Evolutionary conservation across 768 basidiomycete genomes (phyloP), one percentile per base, ranked within the genome.

Genomic region (Lanmaoa pseudosensibilis): DNA sequence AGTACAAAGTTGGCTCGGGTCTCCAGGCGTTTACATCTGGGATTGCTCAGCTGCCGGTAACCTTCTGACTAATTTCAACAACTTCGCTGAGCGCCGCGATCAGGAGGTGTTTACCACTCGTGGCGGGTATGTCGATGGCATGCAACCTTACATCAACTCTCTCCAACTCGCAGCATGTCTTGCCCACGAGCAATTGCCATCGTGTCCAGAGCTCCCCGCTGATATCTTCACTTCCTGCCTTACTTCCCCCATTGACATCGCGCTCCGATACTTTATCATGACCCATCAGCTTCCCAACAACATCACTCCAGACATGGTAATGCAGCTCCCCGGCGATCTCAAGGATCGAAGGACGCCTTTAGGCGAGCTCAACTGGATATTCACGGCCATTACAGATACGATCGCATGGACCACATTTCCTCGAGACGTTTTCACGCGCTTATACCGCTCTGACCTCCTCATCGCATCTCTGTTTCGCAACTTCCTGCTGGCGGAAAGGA

Each of bases 361-460:
- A 0, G 97, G 97, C 49, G 97, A 99, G 74, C 83, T 99, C n/a
- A 97, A 96, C 69, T 99, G 97, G 97, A 98, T 98, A 60, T 98
- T 98, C 75, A 98, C 94, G 1, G 94, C 96, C 34, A 92, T 99
- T 54, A 98, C 97, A 16, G 97, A 99, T 74, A 98, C 97, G 10
- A 98, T 99, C 59, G 97, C 97, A 8, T 99, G 97, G 97, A 95
- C 95, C 15, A 92, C 93, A 3, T 96, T 99, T 70, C 89, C 94
- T 38, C 84, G 88, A 45, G 94, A 97, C 37, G 83, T 92, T 4
- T 98, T 99, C 74, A 94, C 94, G 18, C 85, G 93, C 36, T 75
- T 98, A 25, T 98, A 98, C 72, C 83, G 97, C 43, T 96, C 94
- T 52, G 97, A 99, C 69, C 83, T 98, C 51, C 83, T 98, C 41